These are phyloP conservation scores for Acanthamoeba sp. DNA, from an alignment of 208 protist genomes.

Conservation along the genomic window DNA sequence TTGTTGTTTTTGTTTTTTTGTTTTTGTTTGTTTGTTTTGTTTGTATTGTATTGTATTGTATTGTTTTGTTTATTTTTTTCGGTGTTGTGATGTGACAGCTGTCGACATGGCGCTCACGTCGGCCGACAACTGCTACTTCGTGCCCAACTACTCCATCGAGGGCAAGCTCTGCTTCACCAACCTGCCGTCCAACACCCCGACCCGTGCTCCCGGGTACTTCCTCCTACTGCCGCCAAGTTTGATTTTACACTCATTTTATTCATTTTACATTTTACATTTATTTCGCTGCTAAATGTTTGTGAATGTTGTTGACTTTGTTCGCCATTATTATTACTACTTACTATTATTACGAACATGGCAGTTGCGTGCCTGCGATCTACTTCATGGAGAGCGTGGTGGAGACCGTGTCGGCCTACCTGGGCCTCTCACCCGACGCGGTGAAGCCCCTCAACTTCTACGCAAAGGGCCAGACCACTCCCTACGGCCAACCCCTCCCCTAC, in stretches of 20 bases:
- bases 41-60: no score
- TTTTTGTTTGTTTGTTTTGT: no score
- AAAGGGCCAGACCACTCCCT: slow-evolving; percentile 85
- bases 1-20: no score
- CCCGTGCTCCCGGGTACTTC: slow-evolving; percentile 92
- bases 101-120: background rate
- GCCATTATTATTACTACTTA: no score
- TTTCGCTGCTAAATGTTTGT: no score
- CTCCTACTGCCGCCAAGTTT: background rate
- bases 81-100: no score
- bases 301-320: slow-evolving; percentile 1
- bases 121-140: slow-evolving; percentile 91
- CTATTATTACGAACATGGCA: background rate
- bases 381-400: slow-evolving; percentile 87
- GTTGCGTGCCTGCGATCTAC: slow-evolving; percentile 31
- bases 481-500: slow-evolving; percentile 74
- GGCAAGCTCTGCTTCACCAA: slow-evolving; percentile 90
- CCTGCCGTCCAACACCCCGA: slow-evolving; percentile 91
- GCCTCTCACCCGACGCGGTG: slow-evolving; percentile 30
- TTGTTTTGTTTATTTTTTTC: no score
- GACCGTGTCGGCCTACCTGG: slow-evolving; percentile 79
- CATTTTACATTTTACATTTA: no score
- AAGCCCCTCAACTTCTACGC: slow-evolving; percentile 89
- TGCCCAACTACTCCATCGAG: slow-evolving; percentile 88
- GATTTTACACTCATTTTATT: no score